Percentiles rank a stretch among this genome's conserved stretches.
Conservation (phyloP, 306 rosid species). For the Pachyrhizus erosus region DNA sequence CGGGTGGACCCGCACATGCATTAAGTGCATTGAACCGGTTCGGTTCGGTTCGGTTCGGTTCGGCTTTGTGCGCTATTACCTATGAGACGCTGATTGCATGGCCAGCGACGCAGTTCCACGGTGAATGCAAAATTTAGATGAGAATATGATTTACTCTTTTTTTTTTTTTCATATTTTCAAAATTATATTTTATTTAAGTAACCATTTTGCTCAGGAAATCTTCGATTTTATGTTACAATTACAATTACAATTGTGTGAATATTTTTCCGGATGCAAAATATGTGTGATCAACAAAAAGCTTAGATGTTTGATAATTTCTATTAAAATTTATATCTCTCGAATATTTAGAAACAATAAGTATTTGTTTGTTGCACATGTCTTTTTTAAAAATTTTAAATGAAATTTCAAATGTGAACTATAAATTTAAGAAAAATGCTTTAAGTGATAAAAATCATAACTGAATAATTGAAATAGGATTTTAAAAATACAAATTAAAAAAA, state of each 20-base stretch:
- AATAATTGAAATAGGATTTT: not conserved
- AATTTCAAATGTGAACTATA: not conserved
- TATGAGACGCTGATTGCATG: not conserved
- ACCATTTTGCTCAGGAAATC: too few species aligned
- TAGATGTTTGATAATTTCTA: not conserved
- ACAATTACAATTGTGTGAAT: too few species aligned
- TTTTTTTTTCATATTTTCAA: too few species aligned
- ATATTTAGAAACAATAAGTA: not conserved
- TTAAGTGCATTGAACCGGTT: too few species aligned
- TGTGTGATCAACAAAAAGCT: too few species aligned
- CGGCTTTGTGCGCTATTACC: not conserved
- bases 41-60: not conserved
- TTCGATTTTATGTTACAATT: too few species aligned
- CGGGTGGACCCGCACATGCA: too few species aligned
- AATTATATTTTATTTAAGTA: too few species aligned
- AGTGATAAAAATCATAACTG: not conserved
- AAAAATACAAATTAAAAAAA: not conserved
- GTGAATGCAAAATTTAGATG: not conserved
- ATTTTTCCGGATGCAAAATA: too few species aligned
- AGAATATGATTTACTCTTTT: not conserved
- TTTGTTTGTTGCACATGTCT: not conserved
- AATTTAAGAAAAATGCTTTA: not conserved
- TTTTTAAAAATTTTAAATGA: not conserved
- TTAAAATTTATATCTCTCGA: not conserved
- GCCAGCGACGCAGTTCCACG: not conserved